Evolutionary conservation across 441 rosid genomes (phyloP).

Genomic region (Metrosideros polymorpha): DNA sequence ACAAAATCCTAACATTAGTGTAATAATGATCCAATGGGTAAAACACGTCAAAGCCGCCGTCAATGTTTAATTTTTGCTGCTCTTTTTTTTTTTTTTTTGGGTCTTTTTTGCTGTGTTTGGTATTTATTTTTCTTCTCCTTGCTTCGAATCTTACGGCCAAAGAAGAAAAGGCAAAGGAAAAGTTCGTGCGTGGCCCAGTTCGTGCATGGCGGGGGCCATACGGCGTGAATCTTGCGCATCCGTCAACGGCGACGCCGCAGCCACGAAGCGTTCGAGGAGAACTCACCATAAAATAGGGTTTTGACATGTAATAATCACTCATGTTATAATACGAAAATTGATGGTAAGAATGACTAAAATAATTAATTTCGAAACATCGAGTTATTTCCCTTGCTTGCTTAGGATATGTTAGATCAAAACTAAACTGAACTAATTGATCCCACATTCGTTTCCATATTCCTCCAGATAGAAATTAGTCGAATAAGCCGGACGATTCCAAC

Average conservation of each 20-base stretch:
- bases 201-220: background rate
- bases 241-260: background rate
- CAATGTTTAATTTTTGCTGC: background rate
- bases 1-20: background rate
- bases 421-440: background rate
- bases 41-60: background rate
- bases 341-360: background rate
- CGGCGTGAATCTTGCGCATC: background rate
- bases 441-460: background rate
- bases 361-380: background rate
- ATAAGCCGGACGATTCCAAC: background rate
- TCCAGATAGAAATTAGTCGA: background rate
- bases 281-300: background rate
- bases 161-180: background rate
- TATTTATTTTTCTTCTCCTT: background rate
- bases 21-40: background rate
- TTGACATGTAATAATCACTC: background rate
- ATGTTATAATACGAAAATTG: background rate
- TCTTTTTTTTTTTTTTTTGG: background rate
- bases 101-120: background rate
- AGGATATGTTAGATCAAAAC: background rate
- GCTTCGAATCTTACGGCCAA: background rate
- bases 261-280: background rate
- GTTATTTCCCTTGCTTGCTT: background rate
- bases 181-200: background rate